These are phyloP conservation scores for Typha latifolia DNA, from an alignment of 176 grass and related monocot species.

Conservation along the genomic window DNA sequence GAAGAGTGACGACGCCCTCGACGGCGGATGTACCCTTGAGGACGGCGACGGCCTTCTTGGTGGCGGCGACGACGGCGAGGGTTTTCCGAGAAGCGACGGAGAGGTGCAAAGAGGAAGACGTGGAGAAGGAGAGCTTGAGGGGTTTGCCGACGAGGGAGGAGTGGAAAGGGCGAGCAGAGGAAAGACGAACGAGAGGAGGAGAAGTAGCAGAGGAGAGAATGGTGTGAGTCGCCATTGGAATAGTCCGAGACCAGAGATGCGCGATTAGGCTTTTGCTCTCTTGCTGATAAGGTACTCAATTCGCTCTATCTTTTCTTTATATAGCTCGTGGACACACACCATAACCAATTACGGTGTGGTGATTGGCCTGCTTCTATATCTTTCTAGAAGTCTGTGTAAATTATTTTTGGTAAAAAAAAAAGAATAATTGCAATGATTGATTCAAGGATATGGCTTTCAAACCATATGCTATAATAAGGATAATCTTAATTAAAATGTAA, in stretches of 20 bases:
- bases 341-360: too few species aligned
- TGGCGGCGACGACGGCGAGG: constrained; percentile 42
- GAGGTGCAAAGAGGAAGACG: constrained; percentile 1
- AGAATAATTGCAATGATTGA: too few species aligned
- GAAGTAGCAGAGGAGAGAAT: constrained; percentile 30
- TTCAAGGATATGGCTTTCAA: too few species aligned
- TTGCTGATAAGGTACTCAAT: background rate
- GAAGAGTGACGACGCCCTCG: constrained; percentile 75
- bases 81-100: constrained; percentile 16
- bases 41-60: constrained; percentile 81
- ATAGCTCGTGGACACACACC: too few species aligned
- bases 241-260: background rate
- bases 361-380: too few species aligned
- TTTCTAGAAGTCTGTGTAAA: too few species aligned
- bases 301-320: too few species aligned
- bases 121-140: constrained; percentile 17
- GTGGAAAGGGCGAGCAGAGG: constrained; percentile 76
- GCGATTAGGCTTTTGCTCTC: too few species aligned
- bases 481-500: too few species aligned
- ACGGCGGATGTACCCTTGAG: constrained; percentile 75
- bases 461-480: too few species aligned
- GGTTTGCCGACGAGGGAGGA: constrained; percentile 16
- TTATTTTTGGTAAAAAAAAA: too few species aligned
- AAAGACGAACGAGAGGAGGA: constrained; percentile 10
- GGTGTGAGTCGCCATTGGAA: constrained; percentile 62